Evolutionary conservation across 768 basidiomycete genomes (phyloP).

Genomic region (Heimioporus sp.): DNA sequence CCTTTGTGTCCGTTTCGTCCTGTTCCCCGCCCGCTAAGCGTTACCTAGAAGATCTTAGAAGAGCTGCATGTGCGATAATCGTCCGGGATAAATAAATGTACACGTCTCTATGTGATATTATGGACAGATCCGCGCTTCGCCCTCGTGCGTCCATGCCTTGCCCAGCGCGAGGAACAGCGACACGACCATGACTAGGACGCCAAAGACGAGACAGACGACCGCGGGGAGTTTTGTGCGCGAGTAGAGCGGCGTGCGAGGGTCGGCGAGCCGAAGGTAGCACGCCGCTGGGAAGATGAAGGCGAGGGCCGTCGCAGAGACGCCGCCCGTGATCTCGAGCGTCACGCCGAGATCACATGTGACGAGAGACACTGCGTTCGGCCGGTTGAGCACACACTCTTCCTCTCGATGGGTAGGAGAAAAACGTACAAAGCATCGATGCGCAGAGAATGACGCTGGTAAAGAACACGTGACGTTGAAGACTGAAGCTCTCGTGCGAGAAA

Average conservation of each 20-base stretch:
- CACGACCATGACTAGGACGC: conserved; percentile 70
- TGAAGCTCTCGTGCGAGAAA: conserved; percentile 86
- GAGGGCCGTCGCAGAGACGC: conserved; percentile 86
- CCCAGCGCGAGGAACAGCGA: conserved; percentile 74
- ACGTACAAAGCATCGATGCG: conserved; percentile 77
- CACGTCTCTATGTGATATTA: conserved; percentile 31
- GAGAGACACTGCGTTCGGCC: conserved; percentile 64
- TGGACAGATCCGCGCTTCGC: conserved; percentile 69
- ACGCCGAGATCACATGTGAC: conserved; percentile 97
- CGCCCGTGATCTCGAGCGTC: conserved; percentile 97
- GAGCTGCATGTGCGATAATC: neutral
- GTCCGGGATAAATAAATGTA: conserved; percentile 20
- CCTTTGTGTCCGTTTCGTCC: neutral
- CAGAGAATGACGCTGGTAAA: conserved; percentile 86
- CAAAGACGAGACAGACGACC: conserved; percentile 68
- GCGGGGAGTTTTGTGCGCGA: conserved; percentile 76
- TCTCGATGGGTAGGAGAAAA: neutral
- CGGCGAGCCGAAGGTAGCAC: conserved; percentile 77
- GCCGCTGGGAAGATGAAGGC: conserved; percentile 92
- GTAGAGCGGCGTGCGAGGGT: conserved; percentile 57
- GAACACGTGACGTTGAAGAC: conserved; percentile 78
- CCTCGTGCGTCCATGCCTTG: conserved; percentile 76
- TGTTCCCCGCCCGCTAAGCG: neutral
- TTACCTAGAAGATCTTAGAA: conserved; percentile 10
- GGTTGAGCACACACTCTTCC: neutral